Evolutionary conservation across 2,329 filamentous ascomycete genomes (phyloP).

Genomic region (Alternaria dauci): DNA sequence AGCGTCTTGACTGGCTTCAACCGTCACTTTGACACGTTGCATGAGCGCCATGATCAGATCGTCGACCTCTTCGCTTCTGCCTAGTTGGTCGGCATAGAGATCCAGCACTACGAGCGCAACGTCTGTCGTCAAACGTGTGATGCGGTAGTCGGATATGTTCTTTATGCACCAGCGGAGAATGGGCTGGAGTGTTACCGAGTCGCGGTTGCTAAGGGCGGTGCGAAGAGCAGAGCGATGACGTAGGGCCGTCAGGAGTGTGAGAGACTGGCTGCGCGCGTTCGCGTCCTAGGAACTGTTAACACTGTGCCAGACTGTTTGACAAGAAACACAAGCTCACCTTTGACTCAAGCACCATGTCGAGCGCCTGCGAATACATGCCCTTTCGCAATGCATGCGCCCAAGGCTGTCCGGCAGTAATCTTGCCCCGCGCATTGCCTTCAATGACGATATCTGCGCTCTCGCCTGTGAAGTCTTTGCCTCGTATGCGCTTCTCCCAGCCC

Average conservation of each 20-base stretch:
- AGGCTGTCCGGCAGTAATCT: slow-evolving; percentile 69
- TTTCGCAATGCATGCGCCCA: slow-evolving; percentile 87
- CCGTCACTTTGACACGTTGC: slow-evolving; percentile 75
- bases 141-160: slow-evolving; percentile 82
- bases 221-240: slow-evolving; percentile 18
- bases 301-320: not conserved
- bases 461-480: slow-evolving; percentile 80
- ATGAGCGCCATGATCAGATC: slow-evolving; percentile 73
- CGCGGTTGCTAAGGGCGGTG: slow-evolving; percentile 75
- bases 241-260: slow-evolving; percentile 74
- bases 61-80: slow-evolving; percentile 76
- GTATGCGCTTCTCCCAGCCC: slow-evolving; percentile 68
- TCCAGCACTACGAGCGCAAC: slow-evolving; percentile 84
- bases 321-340: slow-evolving; percentile 38
- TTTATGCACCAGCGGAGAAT: slow-evolving; percentile 83
- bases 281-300: slow-evolving; percentile 32
- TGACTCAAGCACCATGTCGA: slow-evolving; percentile 76
- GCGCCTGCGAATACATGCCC: slow-evolving; percentile 76
- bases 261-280: slow-evolving; percentile 54
- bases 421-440: slow-evolving; percentile 72
- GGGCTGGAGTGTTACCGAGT: slow-evolving; percentile 82
- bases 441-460: slow-evolving; percentile 90
- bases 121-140: slow-evolving; percentile 83
- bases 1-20: slow-evolving; percentile 84
- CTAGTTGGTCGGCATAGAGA: slow-evolving; percentile 83